These are phyloP conservation scores for Corylus heterophylla DNA, from an alignment of 306 rosid genomes.

Conservation along the genomic window DNA sequence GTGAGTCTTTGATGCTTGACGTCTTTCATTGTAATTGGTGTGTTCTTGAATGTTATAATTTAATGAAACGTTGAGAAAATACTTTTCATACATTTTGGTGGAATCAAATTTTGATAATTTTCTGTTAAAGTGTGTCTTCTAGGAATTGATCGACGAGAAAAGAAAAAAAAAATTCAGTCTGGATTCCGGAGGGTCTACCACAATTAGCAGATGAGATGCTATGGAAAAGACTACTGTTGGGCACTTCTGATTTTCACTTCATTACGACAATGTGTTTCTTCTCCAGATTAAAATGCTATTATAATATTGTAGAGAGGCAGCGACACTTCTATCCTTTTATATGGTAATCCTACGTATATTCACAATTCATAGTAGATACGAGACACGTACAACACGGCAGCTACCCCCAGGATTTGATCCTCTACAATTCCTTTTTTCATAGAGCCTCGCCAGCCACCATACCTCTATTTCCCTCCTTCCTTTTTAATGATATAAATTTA, in stretches of 20 bases:
- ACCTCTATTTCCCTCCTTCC: too few species aligned
- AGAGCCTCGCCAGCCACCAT: too few species aligned
- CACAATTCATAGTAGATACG: too few species aligned
- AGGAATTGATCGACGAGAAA: constrained; percentile 8
- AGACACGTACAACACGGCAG: too few species aligned
- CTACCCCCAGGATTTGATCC: too few species aligned
- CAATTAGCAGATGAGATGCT: background rate
- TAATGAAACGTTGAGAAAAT: background rate
- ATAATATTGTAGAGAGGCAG: too few species aligned
- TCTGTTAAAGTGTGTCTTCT: background rate
- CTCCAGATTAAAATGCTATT: background rate
- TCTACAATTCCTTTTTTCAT: too few species aligned
- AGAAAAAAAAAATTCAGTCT: background rate
- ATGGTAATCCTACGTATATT: too few species aligned
- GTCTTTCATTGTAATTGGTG: constrained; percentile 8
- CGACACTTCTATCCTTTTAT: too few species aligned
- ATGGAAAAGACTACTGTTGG: background rate
- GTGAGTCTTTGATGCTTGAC: constrained; percentile 30
- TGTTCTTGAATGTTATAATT: background rate
- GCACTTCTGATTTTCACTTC: background rate
- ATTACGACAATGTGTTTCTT: background rate
- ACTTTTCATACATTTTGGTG: background rate
- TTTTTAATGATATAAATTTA: too few species aligned
- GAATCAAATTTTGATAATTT: background rate
- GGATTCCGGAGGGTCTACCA: constrained; percentile 7